phyloP scores from a whole-genome alignment of 1,139 yeast species.

The Candida sanyaensis region DNA sequence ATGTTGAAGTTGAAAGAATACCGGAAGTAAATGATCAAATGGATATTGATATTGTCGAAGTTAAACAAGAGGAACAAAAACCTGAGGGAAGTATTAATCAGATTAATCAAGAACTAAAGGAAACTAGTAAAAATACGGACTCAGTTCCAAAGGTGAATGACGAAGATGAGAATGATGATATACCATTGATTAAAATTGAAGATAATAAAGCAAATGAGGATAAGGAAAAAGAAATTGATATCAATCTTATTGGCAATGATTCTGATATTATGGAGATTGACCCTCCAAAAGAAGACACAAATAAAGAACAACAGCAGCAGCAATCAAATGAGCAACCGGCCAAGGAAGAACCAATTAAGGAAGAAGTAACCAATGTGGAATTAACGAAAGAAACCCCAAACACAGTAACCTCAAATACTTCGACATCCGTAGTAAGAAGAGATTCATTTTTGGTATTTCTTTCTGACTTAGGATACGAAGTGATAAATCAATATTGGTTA shows the following conservation, averaged over 20 bases:
- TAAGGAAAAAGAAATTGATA: slow-evolving; percentile 1
- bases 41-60: slow-evolving; percentile 10
- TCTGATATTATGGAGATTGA: slow-evolving; percentile 16
- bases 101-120: not conserved
- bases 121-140: slow-evolving; percentile 7
- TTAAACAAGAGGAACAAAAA: slow-evolving; percentile 7
- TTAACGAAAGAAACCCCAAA: slow-evolving; percentile 2
- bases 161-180: slow-evolving; percentile 2
- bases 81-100: not conserved
- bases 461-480: slow-evolving; percentile 70
- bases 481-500: slow-evolving; percentile 66
- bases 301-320: slow-evolving; percentile 4
- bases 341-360: slow-evolving; percentile 2
- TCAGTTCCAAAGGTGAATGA: slow-evolving; percentile 6
- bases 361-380: slow-evolving; percentile 2
- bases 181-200: not conserved
- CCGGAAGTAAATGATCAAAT: slow-evolving; percentile 10
- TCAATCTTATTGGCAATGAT: not conserved
- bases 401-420: slow-evolving; percentile 2
- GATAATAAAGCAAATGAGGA: slow-evolving; percentile 3
- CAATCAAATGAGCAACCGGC: slow-evolving; percentile 2
- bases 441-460: slow-evolving; percentile 52
- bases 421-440: slow-evolving; percentile 16
- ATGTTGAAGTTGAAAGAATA: slow-evolving; percentile 12
- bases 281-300: slow-evolving; percentile 1